Conservation (phyloP, 2,329 filamentous ascomycete genomes). For the Lachnellula hyalina region DNA sequence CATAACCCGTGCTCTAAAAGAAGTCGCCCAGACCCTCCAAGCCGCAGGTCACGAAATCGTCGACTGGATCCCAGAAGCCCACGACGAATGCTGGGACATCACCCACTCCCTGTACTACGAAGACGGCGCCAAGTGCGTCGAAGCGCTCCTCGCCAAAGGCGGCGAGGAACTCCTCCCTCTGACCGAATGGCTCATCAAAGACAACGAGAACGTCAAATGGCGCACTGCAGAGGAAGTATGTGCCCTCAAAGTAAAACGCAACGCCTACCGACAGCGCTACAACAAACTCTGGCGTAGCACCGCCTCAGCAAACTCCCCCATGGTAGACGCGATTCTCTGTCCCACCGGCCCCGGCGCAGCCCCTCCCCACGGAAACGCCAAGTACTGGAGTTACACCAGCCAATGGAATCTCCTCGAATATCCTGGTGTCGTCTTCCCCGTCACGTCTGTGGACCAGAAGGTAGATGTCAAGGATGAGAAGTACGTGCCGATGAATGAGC, state of each 20-base stretch:
- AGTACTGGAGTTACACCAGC: constrained; percentile 57
- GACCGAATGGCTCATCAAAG: constrained; percentile 12
- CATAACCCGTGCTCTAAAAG: constrained; percentile 47
- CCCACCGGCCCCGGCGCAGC: constrained; percentile 50
- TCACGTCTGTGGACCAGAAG: constrained; percentile 28
- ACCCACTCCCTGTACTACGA: constrained; percentile 25
- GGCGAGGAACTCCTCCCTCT: constrained; percentile 10
- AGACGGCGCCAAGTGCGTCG: constrained; percentile 9
- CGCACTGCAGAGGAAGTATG: constrained; percentile 6
- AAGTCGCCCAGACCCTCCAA: constrained; percentile 45
- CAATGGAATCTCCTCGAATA: constrained; percentile 65
- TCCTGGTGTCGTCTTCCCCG: constrained; percentile 54
- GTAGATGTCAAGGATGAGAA: constrained; percentile 13
- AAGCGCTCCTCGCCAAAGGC: constrained; percentile 1
- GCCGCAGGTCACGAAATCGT: constrained; percentile 43
- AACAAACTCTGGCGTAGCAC: constrained; percentile 12
- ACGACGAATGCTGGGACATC: constrained; percentile 42
- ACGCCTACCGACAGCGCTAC: constrained; percentile 8
- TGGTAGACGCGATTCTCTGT: constrained; percentile 41
- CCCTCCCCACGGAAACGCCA: constrained; percentile 41
- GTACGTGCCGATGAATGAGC: constrained; percentile 27
- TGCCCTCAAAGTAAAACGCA: constrained; percentile 8
- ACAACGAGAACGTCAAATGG: constrained; percentile 10
- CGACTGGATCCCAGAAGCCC: constrained; percentile 46
- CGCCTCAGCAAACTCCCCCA: constrained; percentile 1